Conservation (phyloP, 495 filamentous ascomycete genomes). For the Sporormia fimetaria region DNA sequence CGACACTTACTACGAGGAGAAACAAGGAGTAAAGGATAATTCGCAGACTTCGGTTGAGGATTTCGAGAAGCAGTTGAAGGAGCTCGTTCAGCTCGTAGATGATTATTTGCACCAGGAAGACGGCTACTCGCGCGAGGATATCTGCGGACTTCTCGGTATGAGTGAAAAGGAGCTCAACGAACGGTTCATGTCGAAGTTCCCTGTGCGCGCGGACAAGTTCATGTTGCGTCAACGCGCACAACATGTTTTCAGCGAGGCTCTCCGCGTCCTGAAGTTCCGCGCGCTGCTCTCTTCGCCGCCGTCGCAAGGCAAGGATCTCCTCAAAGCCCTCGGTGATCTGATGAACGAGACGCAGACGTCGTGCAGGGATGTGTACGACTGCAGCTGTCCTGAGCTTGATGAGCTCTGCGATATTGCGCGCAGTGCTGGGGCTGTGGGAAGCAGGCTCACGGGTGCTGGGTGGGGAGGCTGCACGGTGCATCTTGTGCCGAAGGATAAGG, state of each 20-base stretch:
- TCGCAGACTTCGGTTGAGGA: slow-evolving; percentile 29
- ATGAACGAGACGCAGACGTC: slow-evolving; percentile 84
- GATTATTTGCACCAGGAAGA: slow-evolving; percentile 57
- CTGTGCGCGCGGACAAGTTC: slow-evolving; percentile 80
- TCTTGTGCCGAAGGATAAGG: slow-evolving; percentile 73
- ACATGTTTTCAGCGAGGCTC: slow-evolving; percentile 84
- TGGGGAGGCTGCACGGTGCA: slow-evolving; percentile 97
- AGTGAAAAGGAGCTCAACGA: slow-evolving; percentile 57
- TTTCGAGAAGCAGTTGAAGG: slow-evolving; percentile 54
- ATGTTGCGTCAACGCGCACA: slow-evolving; percentile 72
- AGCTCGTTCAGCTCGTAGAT: slow-evolving; percentile 52
- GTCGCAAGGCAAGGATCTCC: slow-evolving; percentile 46
- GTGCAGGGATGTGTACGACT: slow-evolving; percentile 76
- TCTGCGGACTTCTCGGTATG: slow-evolving; percentile 60
- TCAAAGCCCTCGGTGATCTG: slow-evolving; percentile 62
- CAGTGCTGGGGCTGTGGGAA: slow-evolving; percentile 68
- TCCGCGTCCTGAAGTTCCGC: slow-evolving; percentile 76
- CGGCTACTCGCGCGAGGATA: slow-evolving; percentile 82
- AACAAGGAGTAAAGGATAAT: slow-evolving; percentile 40
- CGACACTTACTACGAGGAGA: slow-evolving; percentile 59
- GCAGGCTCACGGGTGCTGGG: slow-evolving; percentile 81
- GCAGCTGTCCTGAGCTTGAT: slow-evolving; percentile 82
- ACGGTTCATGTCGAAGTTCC: slow-evolving; percentile 71
- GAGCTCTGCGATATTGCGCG: slow-evolving; percentile 71
- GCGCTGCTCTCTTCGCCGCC: slow-evolving; percentile 43